Evolutionary conservation across 1,139 yeast genomes (phyloP).

Genomic region (Nematodospora anomalae): DNA sequence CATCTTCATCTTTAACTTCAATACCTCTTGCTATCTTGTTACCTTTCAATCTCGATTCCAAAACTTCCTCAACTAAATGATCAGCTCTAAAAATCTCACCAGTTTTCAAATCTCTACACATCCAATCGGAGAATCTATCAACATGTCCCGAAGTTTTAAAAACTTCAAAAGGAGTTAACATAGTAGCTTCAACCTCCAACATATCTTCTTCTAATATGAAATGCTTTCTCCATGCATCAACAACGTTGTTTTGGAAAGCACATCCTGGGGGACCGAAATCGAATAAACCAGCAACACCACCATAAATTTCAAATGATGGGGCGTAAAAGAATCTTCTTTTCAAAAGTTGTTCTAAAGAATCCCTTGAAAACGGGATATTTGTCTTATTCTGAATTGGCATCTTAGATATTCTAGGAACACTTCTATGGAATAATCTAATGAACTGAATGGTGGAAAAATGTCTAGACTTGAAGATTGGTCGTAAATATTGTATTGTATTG

Average conservation of each 20-base stretch:
- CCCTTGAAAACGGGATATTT: slow-evolving; percentile 67
- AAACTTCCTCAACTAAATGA: slow-evolving; percentile 95
- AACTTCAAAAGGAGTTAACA: slow-evolving; percentile 97
- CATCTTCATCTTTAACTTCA: slow-evolving; percentile 54
- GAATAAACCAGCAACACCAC: slow-evolving; percentile 97
- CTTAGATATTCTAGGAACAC: slow-evolving; percentile 12
- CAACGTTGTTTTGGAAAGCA: slow-evolving; percentile 92
- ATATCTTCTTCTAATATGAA: slow-evolving; percentile 96
- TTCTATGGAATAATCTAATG: slow-evolving; percentile 9
- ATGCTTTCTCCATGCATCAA: slow-evolving; percentile 97
- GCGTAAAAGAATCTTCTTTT: slow-evolving; percentile 97
- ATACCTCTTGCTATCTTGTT: slow-evolving; percentile 93
- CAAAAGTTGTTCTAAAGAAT: slow-evolving; percentile 81
- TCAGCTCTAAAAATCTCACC: slow-evolving; percentile 99
- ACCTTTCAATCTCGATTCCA: slow-evolving; percentile 94
- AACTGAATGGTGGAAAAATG: slow-evolving; percentile 5
- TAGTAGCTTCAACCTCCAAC: slow-evolving; percentile 97
- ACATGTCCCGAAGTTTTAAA: slow-evolving; percentile 98
- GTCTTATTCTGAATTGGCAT: slow-evolving; percentile 31
- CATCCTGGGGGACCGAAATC: slow-evolving; percentile 99
- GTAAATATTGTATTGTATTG: background rate
- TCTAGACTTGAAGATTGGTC: background rate
- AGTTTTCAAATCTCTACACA: slow-evolving; percentile 93
- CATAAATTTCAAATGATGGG: slow-evolving; percentile 95
- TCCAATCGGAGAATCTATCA: slow-evolving; percentile 98